Base-by-base conservation (phyloP, 305 asterid genomes). In the Nicotiana rustica region DNA sequence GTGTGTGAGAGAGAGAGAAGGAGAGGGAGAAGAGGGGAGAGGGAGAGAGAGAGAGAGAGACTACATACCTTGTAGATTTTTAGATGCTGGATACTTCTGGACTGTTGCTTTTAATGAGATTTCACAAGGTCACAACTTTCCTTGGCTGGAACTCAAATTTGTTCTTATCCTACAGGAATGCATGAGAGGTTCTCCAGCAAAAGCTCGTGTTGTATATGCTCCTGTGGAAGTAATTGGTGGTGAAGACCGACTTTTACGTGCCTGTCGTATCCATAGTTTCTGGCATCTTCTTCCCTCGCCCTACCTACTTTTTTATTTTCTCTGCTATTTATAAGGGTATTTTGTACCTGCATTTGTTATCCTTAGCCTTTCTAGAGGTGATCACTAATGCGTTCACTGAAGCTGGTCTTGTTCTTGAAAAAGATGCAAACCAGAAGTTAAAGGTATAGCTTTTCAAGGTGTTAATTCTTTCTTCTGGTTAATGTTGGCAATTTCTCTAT, bases 181-280 rank as follows among this genome's bases (percentile, higher is more conserved):
- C 89, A 92, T 96, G 98, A 93, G 49, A 85, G 97, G 97, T 69
- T 88, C 97, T 77, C 84, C 87, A 78, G 88, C 93, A 79, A 88
- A 92, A 85, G 98, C 99, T 73, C 89, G 90, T 55, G 94, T 96
- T 87, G 87, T 96, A 82, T 96, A 94, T 87, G 93, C 91, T 77
- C 98, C 99, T 5, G 92, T 94, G 68, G 95, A 91, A 92, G 98
- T 88, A 90, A 86, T 94, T 77, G 97, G 97, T 81, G 93, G 83
- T 66, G 92, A 93, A 93, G 93, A 89, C 73, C 88, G 99, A 81
- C 98, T 96, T 78, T 81, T 90, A 69, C 89, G 88, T 67, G 99
- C 97, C 86, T 91, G 97, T 81, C 91, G 98, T 96, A 96, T 96
- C 97, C 97, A 56, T 79, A 85, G 71, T 61, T 82, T 66, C 38